Percentiles rank a stretch among this genome's conserved stretches.
Evolutionary conservation across 2,329 filamentous ascomycete species (phyloP).

Genomic region (Fusarium drepaniforme): DNA sequence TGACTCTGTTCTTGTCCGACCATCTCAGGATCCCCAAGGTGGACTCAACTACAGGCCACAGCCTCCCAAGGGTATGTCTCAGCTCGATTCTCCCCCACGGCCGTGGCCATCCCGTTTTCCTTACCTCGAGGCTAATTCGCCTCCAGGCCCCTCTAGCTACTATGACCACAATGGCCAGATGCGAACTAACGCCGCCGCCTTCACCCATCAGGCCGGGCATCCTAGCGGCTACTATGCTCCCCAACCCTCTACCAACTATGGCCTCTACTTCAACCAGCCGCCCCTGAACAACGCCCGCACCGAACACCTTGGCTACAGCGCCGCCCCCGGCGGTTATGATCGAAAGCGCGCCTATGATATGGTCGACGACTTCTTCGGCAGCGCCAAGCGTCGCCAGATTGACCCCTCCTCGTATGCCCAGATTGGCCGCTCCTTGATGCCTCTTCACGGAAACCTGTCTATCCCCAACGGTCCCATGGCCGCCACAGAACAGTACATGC

Average conservation of each 20-base stretch:
- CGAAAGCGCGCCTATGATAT: conserved; percentile 90
- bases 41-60: conserved; percentile 68
- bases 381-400: conserved; percentile 90
- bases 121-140: conserved; percentile 56
- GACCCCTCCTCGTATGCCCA: conserved; percentile 91
- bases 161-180: conserved; percentile 76
- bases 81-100: conserved; percentile 27
- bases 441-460: conserved; percentile 79
- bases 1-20: conserved; percentile 80
- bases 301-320: conserved; percentile 74
- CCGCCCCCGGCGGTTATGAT: conserved; percentile 68
- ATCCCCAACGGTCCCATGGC: conserved; percentile 66
- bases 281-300: conserved; percentile 64
- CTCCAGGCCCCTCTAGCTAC: conserved; percentile 66
- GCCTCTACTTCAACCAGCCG: conserved; percentile 83
- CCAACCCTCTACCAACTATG: conserved; percentile 69
- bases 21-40: conserved; percentile 64
- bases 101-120: conserved; percentile 39
- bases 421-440: conserved; percentile 89
- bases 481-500: conserved; percentile 67
- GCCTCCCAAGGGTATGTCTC: conserved; percentile 63
- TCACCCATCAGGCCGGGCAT: conserved; percentile 68
- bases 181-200: conserved; percentile 66
- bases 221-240: conserved; percentile 68
- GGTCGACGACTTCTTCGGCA: conserved; percentile 93